Base-by-base conservation (phyloP, 345 rosid species). In the Barbarea vulgaris region DNA sequence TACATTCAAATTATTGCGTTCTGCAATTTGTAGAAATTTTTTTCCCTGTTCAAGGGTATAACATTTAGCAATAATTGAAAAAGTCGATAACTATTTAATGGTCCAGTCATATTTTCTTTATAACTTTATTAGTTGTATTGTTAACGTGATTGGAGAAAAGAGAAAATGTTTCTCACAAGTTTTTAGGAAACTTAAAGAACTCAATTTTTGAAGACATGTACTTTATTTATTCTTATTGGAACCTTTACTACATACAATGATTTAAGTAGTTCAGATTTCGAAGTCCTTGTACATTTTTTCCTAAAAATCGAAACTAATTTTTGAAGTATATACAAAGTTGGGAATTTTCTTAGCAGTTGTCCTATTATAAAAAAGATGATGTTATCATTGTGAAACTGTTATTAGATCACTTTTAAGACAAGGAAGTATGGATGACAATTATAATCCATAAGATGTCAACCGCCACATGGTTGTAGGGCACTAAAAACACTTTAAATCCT, bases 381-480 rank as follows among this genome's bases (percentile, higher is more conserved):
- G 69, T 60, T 68, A 75, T 68, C 13, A 68, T 60, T 51, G 56
- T 75, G 48, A 41, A 67, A 75, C 36, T 27, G 74, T 59, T 37
- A 51, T 51, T 59, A 51, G 54, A 59, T 68, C 55, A 75, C 63
- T 51, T 75, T 75, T 59, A 75, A 59, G 69, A 67, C 69, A 67
- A 75, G 74, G 61, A 67, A 75, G 74, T 42, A 68, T 68, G 63
- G 79, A 60, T 75, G 63, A 28, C 54, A 67, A 67, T 67, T 27
- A 67, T 48, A 67, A 67, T 75, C 78, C 53, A 8, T 17, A 75
- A 48, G 78, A 67, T 75, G 74, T 51, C 47, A 75, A 68, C 74
- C 6, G 63, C 69, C 79, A 75, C 79, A 75, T 75, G 69, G 63
- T 68, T 60, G 74, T 75, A 75, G 56, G 63, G 53, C 36, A 75